phyloP scores from a whole-genome alignment of 805 yeast genomes.

The Cyberlindnera maritima region DNA sequence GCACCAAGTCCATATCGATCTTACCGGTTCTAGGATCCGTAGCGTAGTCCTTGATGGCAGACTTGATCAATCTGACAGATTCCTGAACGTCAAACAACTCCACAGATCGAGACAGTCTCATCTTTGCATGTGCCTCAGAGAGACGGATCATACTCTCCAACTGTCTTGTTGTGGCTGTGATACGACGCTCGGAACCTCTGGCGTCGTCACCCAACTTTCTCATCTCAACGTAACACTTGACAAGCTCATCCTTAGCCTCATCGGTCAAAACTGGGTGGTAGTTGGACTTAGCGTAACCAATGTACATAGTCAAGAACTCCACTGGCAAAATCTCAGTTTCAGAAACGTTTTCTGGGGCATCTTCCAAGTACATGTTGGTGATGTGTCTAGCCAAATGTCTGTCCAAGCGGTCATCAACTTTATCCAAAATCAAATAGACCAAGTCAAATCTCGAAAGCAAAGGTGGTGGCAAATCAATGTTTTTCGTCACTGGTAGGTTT shows the following conservation, averaged over 20 bases:
- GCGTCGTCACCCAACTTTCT: slow-evolving; percentile 91
- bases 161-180: slow-evolving; percentile 98
- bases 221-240: slow-evolving; percentile 88
- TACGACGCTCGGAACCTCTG: slow-evolving; percentile 79
- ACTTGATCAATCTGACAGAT: slow-evolving; percentile 86
- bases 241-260: slow-evolving; percentile 82
- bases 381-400: slow-evolving; percentile 86
- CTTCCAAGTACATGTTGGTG: slow-evolving; percentile 89
- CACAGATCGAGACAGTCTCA: slow-evolving; percentile 76
- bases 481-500: slow-evolving; percentile 89
- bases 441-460: slow-evolving; percentile 91
- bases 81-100: slow-evolving; percentile 82
- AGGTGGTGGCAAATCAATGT: slow-evolving; percentile 96
- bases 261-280: slow-evolving; percentile 75
- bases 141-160: slow-evolving; percentile 93
- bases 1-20: slow-evolving; percentile 95
- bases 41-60: slow-evolving; percentile 97
- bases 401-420: slow-evolving; percentile 83
- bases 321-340: slow-evolving; percentile 71
- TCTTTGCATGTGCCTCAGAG: slow-evolving; percentile 95
- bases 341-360: slow-evolving; percentile 71
- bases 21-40: slow-evolving; percentile 97
- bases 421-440: slow-evolving; percentile 88
- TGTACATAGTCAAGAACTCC: slow-evolving; percentile 82
- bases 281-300: slow-evolving; percentile 91